A percentile compares a stretch with the other conserved stretches of the same genome.
Conservation (phyloP, 106 monocot genomes). For the Dendrobium huoshanense region DNA sequence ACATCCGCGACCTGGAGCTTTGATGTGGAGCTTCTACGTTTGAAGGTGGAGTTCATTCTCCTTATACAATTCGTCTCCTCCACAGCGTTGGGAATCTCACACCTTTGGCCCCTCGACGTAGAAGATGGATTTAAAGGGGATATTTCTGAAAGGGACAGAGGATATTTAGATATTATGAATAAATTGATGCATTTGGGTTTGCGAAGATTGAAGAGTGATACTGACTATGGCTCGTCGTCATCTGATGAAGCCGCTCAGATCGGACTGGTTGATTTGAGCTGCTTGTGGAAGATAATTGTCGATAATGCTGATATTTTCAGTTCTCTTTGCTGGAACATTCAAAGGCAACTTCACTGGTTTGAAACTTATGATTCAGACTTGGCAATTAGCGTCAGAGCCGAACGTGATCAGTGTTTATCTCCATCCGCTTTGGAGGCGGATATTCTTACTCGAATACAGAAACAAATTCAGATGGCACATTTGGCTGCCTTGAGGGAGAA, state of each 20-base stretch:
- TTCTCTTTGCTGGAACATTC: slow-evolving; percentile 55
- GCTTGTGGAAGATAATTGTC: slow-evolving; percentile 35
- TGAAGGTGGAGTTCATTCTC: slow-evolving; percentile 67
- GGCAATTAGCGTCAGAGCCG: slow-evolving; percentile 12
- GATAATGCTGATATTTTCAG: slow-evolving; percentile 54
- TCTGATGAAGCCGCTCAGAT: slow-evolving; percentile 10
- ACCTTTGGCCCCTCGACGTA: background rate
- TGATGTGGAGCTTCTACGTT: slow-evolving; percentile 33
- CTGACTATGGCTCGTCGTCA: background rate
- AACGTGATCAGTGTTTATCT: background rate
- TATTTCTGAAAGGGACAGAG: background rate
- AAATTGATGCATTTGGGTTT: slow-evolving; percentile 47
- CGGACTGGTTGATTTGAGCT: slow-evolving; percentile 37
- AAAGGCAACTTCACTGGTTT: slow-evolving; percentile 27
- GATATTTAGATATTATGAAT: slow-evolving; percentile 14
- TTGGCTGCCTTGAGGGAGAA: slow-evolving; percentile 46
- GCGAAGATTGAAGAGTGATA: slow-evolving; percentile 41
- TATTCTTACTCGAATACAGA: slow-evolving; percentile 26
- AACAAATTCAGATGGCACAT: slow-evolving; percentile 64
- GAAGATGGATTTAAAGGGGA: slow-evolving; percentile 9
- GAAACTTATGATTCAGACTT: slow-evolving; percentile 11
- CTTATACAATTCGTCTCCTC: slow-evolving; percentile 41
- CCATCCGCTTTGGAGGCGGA: slow-evolving; percentile 16
- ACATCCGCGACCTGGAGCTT: background rate
- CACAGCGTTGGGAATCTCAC: slow-evolving; percentile 8